Conservation (phyloP, 495 filamentous ascomycete species). For the Penicillium tannophilum region DNA sequence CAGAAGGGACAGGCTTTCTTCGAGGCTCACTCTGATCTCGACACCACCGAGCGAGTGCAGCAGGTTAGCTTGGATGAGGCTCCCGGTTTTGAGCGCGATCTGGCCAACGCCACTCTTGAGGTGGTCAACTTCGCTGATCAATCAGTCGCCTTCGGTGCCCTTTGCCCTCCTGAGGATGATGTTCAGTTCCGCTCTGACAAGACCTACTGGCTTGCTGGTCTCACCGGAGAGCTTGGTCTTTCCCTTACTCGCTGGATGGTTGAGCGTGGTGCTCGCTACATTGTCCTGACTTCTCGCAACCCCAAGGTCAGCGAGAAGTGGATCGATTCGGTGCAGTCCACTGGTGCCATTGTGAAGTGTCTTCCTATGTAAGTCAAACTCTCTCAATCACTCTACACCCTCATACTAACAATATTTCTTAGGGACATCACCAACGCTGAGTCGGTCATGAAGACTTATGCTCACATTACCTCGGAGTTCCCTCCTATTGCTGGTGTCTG, state of each 20-base stretch:
- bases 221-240: constrained; percentile 6
- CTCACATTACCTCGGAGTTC: neutral
- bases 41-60: neutral
- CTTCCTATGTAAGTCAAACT: neutral
- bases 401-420: neutral
- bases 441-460: neutral
- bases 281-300: constrained; percentile 5
- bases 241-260: constrained; percentile 6
- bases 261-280: constrained; percentile 7
- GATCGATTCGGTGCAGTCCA: neutral
- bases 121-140: neutral
- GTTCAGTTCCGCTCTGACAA: constrained; percentile 6
- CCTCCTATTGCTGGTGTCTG: constrained; percentile 26
- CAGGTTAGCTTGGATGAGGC: neutral
- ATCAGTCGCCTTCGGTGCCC: neutral
- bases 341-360: neutral
- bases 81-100: neutral
- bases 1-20: neutral
- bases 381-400: neutral
- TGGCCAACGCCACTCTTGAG: neutral
- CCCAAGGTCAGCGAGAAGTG: neutral
- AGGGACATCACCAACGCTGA: constrained; percentile 4
- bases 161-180: constrained; percentile 1
- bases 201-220: constrained; percentile 10
- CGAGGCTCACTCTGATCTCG: neutral